Evolutionary conservation across 257 asterid genomes (phyloP), one percentile per base, ranked within the genome.

Genomic region (Coffea canephora): DNA sequence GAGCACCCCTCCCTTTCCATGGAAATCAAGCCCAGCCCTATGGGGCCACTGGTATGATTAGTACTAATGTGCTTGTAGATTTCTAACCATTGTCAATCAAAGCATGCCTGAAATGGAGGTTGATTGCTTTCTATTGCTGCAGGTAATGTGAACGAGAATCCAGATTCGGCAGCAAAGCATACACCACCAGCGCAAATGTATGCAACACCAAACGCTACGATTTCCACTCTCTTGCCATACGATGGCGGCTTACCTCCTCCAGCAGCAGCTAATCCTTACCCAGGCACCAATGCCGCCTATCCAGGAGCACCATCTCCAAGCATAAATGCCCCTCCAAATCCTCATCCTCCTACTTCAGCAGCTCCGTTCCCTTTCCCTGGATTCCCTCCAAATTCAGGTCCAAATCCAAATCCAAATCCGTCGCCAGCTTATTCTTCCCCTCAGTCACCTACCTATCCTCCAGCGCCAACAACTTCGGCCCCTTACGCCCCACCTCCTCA

Each of bases 191-290:
- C 71, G 13, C 23, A 57, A 54, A 54, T 73, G 25, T 79, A 74
- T 25, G 86, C 86, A 16, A 74, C 86, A 1, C 86, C 83, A 43
- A 78, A 83, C 69, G 77, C 86, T 23, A 78, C 83, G 9, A 79
- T 83, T 62, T 83, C 86, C 15, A 79, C 79, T 21, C 59, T 45
- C 59, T 45, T 79, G 41, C 86, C 86, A n/a, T 78, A 83, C 75
- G 79, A 83, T 18, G 64, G 64, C 68, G 83, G 83, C 43, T 64
- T 64, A n/a, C 69, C 74, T 54, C 84, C 84, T 7, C 68, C 79
- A 2, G 54, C 75, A 15, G 61, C 46, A 27, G 43, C 80, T 27
- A 39, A 72, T 81, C 77, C 54, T 27, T 67, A 54, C 18, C 75
- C 43, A 54, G 48, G 48, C 73, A 14, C n/a, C n/a, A 18, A 55